Conservation (phyloP, 768 basidiomycete species). For the Mycena olivaceomarginata region DNA sequence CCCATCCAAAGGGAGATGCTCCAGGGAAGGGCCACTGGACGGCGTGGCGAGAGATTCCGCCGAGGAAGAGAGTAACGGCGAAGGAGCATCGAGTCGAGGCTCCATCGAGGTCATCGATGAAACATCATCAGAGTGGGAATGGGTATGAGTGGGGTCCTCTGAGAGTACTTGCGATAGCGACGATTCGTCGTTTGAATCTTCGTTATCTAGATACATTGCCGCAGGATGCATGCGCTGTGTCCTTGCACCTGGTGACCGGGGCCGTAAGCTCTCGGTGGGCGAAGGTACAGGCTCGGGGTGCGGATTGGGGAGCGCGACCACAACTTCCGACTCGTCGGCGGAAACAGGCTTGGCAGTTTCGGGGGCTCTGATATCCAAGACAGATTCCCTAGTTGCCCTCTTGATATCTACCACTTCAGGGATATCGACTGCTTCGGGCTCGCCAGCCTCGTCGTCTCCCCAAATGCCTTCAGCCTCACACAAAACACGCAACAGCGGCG, state of each 20-base stretch:
- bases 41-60: slow-evolving; percentile 44
- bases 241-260: slow-evolving; percentile 41
- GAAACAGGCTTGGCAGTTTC: slow-evolving; percentile 35
- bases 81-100: slow-evolving; percentile 41
- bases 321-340: neutral
- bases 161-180: slow-evolving; percentile 39
- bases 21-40: slow-evolving; percentile 39
- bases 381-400: slow-evolving; percentile 31
- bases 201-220: slow-evolving; percentile 35
- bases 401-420: slow-evolving; percentile 45
- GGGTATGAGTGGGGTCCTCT: slow-evolving; percentile 19
- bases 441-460: slow-evolving; percentile 58
- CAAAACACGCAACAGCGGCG: slow-evolving; percentile 80
- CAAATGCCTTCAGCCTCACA: slow-evolving; percentile 85
- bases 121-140: slow-evolving; percentile 35
- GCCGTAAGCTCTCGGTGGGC: slow-evolving; percentile 29
- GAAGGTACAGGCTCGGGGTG: slow-evolving; percentile 4
- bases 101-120: slow-evolving; percentile 41
- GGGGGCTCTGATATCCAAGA: slow-evolving; percentile 56
- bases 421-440: slow-evolving; percentile 45
- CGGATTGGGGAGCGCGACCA: neutral
- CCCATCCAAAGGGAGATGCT: slow-evolving; percentile 38
- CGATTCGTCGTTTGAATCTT: slow-evolving; percentile 34
- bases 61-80: slow-evolving; percentile 46
- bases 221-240: slow-evolving; percentile 37